These are phyloP conservation scores for Picochlorum sp. DNA, from an alignment of 139 green algal species.

Conservation along the genomic window DNA sequence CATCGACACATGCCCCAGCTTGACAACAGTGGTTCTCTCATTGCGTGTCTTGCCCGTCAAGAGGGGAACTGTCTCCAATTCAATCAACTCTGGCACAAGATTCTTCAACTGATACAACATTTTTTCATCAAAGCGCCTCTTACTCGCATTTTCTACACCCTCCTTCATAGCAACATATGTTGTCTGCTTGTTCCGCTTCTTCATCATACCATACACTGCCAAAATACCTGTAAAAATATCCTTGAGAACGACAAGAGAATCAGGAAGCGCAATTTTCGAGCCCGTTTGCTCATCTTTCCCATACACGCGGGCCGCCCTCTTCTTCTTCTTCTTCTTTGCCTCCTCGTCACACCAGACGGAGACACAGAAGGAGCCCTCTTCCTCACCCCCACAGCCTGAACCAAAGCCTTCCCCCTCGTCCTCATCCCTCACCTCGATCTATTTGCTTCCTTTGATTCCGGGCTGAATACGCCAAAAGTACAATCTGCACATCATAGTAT, in stretches of 20 bases:
- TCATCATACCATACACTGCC: slow-evolving; percentile 21
- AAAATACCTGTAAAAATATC: slow-evolving; percentile 31
- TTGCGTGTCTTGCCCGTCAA: not conserved
- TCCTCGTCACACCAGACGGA: no score
- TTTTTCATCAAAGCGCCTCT: slow-evolving; percentile 13
- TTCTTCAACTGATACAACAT: slow-evolving; percentile 23
- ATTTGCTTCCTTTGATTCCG: no score
- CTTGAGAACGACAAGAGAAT: not conserved
- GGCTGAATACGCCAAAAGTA: no score
- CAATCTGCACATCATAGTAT: no score
- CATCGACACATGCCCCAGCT: not conserved
- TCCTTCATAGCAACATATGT: slow-evolving; percentile 19
- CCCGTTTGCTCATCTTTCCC: no score
- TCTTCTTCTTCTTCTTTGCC: no score
- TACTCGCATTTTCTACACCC: slow-evolving; percentile 24
- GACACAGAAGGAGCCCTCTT: no score
- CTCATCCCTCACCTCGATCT: no score
- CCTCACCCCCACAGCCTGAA: no score
- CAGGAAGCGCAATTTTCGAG: not conserved
- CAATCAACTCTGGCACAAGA: slow-evolving; percentile 21
- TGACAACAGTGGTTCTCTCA: not conserved
- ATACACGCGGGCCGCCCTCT: no score
- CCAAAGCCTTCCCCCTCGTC: no score
- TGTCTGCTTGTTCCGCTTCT: slow-evolving; percentile 10
- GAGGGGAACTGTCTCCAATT: slow-evolving; percentile 3